Conservation (phyloP, 1,284 basidiomycete genomes). For the Taiwanofungus camphoratus region DNA sequence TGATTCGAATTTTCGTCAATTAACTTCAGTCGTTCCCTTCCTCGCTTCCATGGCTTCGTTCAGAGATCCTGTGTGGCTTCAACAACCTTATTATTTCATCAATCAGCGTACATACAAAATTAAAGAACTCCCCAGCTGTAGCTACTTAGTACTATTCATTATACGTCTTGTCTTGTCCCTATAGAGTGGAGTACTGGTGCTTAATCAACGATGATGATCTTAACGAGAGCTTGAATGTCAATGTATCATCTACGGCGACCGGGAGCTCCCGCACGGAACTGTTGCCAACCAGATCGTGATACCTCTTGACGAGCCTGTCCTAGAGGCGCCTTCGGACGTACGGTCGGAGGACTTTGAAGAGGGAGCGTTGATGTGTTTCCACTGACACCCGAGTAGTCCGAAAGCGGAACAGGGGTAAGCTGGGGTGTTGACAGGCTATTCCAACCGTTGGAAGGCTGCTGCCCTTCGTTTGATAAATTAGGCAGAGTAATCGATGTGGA, state of each 20-base stretch:
- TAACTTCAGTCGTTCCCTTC: conserved; percentile 19
- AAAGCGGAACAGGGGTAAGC: not conserved
- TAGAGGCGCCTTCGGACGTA: not conserved
- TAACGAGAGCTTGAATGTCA: not conserved
- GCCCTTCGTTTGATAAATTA: not conserved
- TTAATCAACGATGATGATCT: not conserved
- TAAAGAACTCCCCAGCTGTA: conserved; percentile 30
- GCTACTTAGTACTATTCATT: conserved; percentile 30
- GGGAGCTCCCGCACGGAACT: conserved; percentile 35
- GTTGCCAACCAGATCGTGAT: conserved; percentile 45
- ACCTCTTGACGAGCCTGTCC: conserved; percentile 16
- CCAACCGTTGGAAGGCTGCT: not conserved
- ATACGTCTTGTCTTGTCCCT: conserved; percentile 13
- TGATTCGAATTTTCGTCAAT: conserved; percentile 9
- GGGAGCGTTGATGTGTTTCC: no score
- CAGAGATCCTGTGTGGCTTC: conserved; percentile 10
- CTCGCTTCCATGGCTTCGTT: conserved; percentile 10
- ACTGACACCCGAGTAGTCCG: no score
- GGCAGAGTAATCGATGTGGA: not conserved
- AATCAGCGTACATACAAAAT: conserved; percentile 29
- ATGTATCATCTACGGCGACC: conserved; percentile 20
- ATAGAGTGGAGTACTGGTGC: conserved; percentile 4
- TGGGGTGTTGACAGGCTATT: not conserved
- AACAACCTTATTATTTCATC: conserved; percentile 15
- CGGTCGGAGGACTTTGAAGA: no score